Evolutionary conservation across 352 stramenopile species (phyloP), one percentile per base, ranked within the genome.

Genomic region (Pythium rhizo-oryzae): DNA sequence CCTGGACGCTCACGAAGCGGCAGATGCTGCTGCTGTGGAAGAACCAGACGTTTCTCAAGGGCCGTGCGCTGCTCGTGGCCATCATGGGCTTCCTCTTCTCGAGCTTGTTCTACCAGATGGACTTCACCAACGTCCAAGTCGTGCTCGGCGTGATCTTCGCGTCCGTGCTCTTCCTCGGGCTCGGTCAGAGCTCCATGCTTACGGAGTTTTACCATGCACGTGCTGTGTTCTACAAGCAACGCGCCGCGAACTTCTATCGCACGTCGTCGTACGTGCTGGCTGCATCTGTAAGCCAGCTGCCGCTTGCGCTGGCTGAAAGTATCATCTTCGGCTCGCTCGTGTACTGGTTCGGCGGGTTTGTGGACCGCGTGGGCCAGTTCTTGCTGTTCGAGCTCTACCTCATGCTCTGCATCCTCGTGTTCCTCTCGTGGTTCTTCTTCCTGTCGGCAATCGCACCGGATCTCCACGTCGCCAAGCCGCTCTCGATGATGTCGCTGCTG

Each of bases 91-190:
- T 89, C 24, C 60, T 92, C 6, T 89, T 81, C 67, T 68, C 77
- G 4, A 79, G 60, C 39, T 59, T 85, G 19, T 92, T 88, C 55
- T 87, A 80, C 49, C 59, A 88, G 51, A 72, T 89, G 44, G 72
- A 89, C 39, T 56, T 77, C 35, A 64, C 62, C 2, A 75, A 89
- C 64, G 74, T 76, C 47, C 78, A 90, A 49, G 70, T 88, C 23
- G 72, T 90, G 6, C 80, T 97, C 54, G 90, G 93, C 37, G 78
- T 97, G 41, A 71, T 97, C 15, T 98, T 97, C 59, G 78, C 90
- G 47, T 81, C 75, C 18, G 75, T 97, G 28, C 76, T 98, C 41
- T 97, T n/a, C n/a, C n/a, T n/a, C n/a, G n/a, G n/a, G n/a, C n/a
- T n/a, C n/a, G n/a, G n/a, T n/a, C n/a, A n/a, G n/a, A n/a, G n/a